Base-by-base conservation (phyloP, 805 yeast species). In the Kazachstania taianensis region DNA sequence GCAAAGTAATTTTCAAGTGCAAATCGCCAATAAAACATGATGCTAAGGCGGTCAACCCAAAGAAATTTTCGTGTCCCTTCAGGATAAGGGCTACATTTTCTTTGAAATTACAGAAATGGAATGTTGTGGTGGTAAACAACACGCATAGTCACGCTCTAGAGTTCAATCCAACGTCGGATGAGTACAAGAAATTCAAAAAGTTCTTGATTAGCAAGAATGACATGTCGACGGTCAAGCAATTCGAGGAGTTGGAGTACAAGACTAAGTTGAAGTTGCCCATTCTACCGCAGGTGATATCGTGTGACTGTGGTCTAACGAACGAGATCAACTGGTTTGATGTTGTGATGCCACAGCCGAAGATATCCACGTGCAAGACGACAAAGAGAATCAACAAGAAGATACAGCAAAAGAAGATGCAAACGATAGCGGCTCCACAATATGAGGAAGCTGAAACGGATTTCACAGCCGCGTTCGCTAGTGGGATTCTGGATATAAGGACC, bases 81-180 rank as follows among this genome's bases (percentile, higher is more conserved):
- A 63, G 78, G 50, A 66, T 77, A 20, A 53, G 84, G 37, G 81
- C 82, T 4, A 74, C 77, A 44, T 75, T 59, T 45, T 69, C 76
- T 2, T 44, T 70, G 8, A 57, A 74, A 41, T 61, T 69, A 22
- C 59, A 65, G 40, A 56, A 60, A 34, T 77, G 84, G 84, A 62
- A 73, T 12, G 61, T 77, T 20, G 78, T 72, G 22, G 71, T 77
- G 14, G 70, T 77, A 23, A 72, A 73, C 52, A 77, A 73, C 41
- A 52, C 55, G 4, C 84, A 77, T 51, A 69, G 77, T 42, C 84
- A 77, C 49, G 62, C 63, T 5, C 38, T 68, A 20, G 47, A 46
- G 37, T 57, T 57, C 32, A 48, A 54, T 32, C 55, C 61, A 6
- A 49, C 45, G 12, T 49, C 56, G 32, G 57, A 55, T 12, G 57